These are phyloP conservation scores for Citrullus mucosospermus DNA, from an alignment of 306 rosid genomes.

Conservation along the genomic window DNA sequence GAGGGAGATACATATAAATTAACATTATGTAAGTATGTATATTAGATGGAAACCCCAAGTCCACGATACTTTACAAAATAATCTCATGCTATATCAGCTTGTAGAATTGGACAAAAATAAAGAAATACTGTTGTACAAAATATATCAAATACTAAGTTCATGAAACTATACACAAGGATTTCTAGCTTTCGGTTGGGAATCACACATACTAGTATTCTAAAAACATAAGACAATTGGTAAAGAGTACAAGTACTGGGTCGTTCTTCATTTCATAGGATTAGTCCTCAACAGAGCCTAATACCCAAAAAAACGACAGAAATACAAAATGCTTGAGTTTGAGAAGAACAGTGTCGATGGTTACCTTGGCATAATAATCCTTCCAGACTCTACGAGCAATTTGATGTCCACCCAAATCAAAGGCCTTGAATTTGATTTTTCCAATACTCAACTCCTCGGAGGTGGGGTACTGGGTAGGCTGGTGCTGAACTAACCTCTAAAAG, in stretches of 20 bases:
- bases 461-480: constrained; percentile 26
- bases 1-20: no score
- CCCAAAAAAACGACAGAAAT: not conserved
- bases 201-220: not conserved
- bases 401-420: constrained; percentile 34
- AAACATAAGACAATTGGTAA: not conserved
- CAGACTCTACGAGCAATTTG: constrained; percentile 32
- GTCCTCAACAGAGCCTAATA: not conserved
- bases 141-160: not conserved
- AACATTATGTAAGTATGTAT: no score
- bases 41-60: not conserved
- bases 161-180: not conserved
- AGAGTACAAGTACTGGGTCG: not conserved
- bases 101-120: not conserved
- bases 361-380: constrained; percentile 36
- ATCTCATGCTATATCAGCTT: not conserved
- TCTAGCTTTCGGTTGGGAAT: not conserved
- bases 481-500: constrained; percentile 27
- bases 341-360: not conserved
- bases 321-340: not conserved
- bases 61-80: not conserved
- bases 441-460: constrained; percentile 35
- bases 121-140: not conserved
- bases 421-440: constrained; percentile 32
- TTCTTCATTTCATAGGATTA: not conserved